Percentiles rank a stretch among this genome's conserved stretches.
Conservation (phyloP, 1,139 yeast genomes). For the Magnusiomyces starmeri region DNA sequence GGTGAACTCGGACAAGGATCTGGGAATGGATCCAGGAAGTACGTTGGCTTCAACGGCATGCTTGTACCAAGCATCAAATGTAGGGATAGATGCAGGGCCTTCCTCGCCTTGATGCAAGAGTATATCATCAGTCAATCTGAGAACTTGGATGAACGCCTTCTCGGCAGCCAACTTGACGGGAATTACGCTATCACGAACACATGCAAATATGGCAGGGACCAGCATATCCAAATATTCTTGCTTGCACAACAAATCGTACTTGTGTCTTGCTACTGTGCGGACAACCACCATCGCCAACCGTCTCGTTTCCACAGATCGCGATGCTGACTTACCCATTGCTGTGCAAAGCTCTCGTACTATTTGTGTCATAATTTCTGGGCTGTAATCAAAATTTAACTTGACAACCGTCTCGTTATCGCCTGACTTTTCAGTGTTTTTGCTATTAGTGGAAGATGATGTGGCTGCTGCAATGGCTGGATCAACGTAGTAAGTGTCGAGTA, state of each 20-base stretch:
- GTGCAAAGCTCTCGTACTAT: conserved; percentile 46
- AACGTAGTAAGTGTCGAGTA: conserved; percentile 35
- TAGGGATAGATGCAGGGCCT: conserved; percentile 19
- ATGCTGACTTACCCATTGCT: conserved; percentile 45
- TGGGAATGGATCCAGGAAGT: conserved; percentile 37
- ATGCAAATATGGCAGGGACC: conserved; percentile 69
- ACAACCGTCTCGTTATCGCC: conserved; percentile 18
- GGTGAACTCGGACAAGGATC: conserved; percentile 83
- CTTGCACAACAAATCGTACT: conserved; percentile 46
- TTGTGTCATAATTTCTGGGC: conserved; percentile 3
- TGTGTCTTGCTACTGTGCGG: conserved; percentile 64
- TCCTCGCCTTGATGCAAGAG: conserved; percentile 34
- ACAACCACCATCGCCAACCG: conserved; percentile 70
- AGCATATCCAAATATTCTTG: conserved; percentile 43
- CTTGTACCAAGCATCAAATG: conserved; percentile 56
- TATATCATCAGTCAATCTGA: conserved; percentile 60
- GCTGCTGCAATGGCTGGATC: background rate
- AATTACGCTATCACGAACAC: conserved; percentile 77
- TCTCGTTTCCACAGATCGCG: conserved; percentile 70
- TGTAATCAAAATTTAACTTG: conserved; percentile 22
- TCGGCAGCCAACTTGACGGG: conserved; percentile 95
- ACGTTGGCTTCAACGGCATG: conserved; percentile 20
- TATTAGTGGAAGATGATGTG: conserved; percentile 1
- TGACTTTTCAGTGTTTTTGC: conserved; percentile 11
- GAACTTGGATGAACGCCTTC: conserved; percentile 71